Conservation (phyloP, 78 protist genomes). For the Dictyostelium firmibasis region DNA sequence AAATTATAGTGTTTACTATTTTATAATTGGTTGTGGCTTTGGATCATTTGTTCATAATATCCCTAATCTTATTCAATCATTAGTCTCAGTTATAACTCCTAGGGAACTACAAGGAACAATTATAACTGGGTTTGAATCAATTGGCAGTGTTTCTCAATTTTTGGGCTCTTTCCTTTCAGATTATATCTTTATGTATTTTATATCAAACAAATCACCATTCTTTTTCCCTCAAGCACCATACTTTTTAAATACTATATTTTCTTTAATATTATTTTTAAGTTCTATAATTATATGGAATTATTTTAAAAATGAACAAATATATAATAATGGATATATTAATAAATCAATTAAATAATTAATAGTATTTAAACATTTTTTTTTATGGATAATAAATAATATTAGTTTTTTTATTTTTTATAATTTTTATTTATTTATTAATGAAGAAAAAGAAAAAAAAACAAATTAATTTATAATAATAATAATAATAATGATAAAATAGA, state of each 20-base stretch:
- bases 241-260: background rate
- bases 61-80: background rate
- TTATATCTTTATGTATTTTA: background rate
- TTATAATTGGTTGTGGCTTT: background rate
- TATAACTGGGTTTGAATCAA: background rate
- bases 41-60: slow-evolving; percentile 1
- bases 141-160: background rate
- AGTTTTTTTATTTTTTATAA: background rate
- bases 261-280: background rate
- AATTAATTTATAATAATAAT: too few relatives aligned
- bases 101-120: background rate
- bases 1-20: slow-evolving; percentile 2
- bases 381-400: background rate
- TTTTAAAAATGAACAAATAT: background rate
- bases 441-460: background rate
- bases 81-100: slow-evolving; percentile 22
- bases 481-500: background rate
- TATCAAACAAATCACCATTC: background rate
- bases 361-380: too few relatives aligned
- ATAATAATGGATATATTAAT: too few relatives aligned
- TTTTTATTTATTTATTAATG: background rate
- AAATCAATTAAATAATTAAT: too few relatives aligned
- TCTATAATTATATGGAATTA: background rate
- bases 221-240: slow-evolving; percentile 6
- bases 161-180: background rate